Conservation (phyloP, 257 asterid genomes). For the Craterostigma plantagineum region DNA sequence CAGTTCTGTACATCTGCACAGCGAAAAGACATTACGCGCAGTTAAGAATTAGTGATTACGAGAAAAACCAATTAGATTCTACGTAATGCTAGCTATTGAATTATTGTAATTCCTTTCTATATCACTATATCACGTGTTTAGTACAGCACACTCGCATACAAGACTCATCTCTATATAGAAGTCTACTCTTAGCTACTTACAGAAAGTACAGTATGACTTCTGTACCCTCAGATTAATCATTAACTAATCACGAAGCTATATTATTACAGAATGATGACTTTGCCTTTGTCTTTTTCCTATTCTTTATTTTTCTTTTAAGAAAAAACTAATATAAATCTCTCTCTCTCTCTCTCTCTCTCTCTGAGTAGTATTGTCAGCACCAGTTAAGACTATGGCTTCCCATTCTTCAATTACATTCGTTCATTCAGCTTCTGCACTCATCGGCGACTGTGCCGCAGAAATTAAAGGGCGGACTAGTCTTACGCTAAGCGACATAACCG, state of each 20-base stretch:
- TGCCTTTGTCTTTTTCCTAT: slow-evolving; percentile 24
- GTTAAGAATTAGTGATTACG: slow-evolving; percentile 7
- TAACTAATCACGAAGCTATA: slow-evolving; percentile 5
- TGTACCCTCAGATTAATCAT: background rate
- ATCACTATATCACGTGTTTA: too few species aligned
- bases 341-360: too few species aligned
- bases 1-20: slow-evolving; percentile 85
- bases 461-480: slow-evolving; percentile 18
- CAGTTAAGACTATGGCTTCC: slow-evolving; percentile 13
- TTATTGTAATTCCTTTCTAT: too few species aligned
- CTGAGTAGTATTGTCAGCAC: slow-evolving; percentile 14
- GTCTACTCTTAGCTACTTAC: too few species aligned
- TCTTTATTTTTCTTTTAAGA: too few species aligned
- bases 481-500: too few species aligned
- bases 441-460: slow-evolving; percentile 81
- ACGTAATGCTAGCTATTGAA: too few species aligned
- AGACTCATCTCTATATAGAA: too few species aligned
- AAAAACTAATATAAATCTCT: too few species aligned
- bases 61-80: background rate
- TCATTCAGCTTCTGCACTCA: slow-evolving; percentile 16
- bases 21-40: background rate
- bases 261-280: slow-evolving; percentile 80
- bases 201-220: too few species aligned
- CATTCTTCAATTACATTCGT: background rate
- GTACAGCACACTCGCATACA: too few species aligned